Evolutionary conservation across 257 asterid genomes (phyloP).

Genomic region (Solanum dulcamara): DNA sequence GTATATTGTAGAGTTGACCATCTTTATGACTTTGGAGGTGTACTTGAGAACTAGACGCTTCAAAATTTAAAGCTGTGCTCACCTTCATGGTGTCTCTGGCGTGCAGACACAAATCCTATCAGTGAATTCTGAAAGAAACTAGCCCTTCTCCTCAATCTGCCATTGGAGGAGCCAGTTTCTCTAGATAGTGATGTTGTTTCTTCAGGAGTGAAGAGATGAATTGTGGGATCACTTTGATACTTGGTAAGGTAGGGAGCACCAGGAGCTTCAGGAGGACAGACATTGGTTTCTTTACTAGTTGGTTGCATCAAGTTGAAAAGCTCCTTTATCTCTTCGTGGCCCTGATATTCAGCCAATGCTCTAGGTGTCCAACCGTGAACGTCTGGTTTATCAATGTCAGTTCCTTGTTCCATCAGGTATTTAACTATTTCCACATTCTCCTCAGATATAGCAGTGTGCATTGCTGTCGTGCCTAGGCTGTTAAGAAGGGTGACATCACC

Average conservation of each 20-base stretch:
- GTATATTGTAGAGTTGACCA: neutral
- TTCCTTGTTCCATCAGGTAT: slow-evolving; percentile 52
- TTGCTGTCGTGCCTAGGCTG: slow-evolving; percentile 48
- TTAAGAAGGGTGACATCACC: slow-evolving; percentile 50
- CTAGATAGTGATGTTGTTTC: neutral
- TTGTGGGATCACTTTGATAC: slow-evolving; percentile 44
- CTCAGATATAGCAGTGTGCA: slow-evolving; percentile 58
- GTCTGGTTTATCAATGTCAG: slow-evolving; percentile 49
- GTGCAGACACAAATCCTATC: slow-evolving; percentile 55
- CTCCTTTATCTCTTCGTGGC: slow-evolving; percentile 43
- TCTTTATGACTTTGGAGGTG: neutral
- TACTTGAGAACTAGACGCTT: neutral
- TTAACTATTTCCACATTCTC: slow-evolving; percentile 48
- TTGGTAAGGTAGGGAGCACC: slow-evolving; percentile 35
- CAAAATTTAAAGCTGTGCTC: neutral
- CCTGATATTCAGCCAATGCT: slow-evolving; percentile 54
- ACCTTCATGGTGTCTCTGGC: slow-evolving; percentile 35
- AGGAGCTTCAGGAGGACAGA: neutral
- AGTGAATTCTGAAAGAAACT: slow-evolving; percentile 45
- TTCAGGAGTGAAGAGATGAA: slow-evolving; percentile 8
- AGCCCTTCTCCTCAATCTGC: slow-evolving; percentile 10
- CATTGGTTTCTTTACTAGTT: neutral
- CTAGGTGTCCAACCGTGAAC: slow-evolving; percentile 61
- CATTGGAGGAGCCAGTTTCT: neutral
- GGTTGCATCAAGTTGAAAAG: slow-evolving; percentile 25